phyloP scores from a whole-genome alignment of 495 filamentous ascomycete species.

The Podospora comata region DNA sequence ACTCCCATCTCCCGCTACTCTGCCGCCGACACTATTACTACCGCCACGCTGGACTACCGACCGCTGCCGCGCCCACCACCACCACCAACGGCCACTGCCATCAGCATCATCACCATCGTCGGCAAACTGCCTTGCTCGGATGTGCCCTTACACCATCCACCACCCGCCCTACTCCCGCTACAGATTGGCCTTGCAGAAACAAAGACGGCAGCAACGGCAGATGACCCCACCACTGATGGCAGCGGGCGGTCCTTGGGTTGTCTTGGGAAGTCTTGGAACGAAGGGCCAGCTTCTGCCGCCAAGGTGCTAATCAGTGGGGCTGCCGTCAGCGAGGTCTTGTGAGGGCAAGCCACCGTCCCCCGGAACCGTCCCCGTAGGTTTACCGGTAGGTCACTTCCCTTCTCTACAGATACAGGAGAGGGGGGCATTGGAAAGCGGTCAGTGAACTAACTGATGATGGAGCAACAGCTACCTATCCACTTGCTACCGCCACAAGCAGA shows the following conservation, averaged over 20 bases:
- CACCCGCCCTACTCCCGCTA: not conserved
- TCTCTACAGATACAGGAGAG: not conserved
- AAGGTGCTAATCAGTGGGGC: conserved; percentile 13
- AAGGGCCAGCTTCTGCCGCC: conserved; percentile 11
- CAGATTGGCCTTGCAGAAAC: not conserved
- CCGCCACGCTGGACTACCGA: not conserved
- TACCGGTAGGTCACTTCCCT: not conserved
- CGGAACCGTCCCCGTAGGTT: conserved; percentile 2
- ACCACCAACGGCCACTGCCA: not conserved
- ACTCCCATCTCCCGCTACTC: conserved; percentile 3
- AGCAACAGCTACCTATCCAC: no score
- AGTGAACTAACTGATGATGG: not conserved
- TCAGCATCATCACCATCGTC: not conserved
- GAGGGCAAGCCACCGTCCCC: conserved; percentile 11
- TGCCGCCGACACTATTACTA: not conserved
- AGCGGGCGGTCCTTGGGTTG: not conserved
- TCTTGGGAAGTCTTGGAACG: conserved; percentile 13
- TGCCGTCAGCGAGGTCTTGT: conserved; percentile 13
- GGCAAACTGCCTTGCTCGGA: not conserved
- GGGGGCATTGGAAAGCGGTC: not conserved
- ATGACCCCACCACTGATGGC: conserved; percentile 8
- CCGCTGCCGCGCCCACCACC: not conserved
- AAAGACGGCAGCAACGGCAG: not conserved
- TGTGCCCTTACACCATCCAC: not conserved
- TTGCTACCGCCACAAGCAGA: not conserved